Evolutionary conservation across 768 basidiomycete species (phyloP), one percentile per base, ranked within the genome.

Genomic region (Amanita molliuscula): DNA sequence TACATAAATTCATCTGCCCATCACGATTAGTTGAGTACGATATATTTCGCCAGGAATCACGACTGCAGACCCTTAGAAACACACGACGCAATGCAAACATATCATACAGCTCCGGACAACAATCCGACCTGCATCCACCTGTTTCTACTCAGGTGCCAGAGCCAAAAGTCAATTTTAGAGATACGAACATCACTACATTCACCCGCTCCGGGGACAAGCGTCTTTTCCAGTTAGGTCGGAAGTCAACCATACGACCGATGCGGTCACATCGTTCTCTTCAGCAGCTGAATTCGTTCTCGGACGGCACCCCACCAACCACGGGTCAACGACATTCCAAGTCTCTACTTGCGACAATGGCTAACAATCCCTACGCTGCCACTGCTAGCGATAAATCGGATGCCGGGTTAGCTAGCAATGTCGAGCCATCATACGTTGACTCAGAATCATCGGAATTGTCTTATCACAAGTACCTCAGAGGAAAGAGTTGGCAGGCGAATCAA

Each of bases 131-230:
- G 15, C 65, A 66, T 48, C n/a, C n/a, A n/a, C n/a, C n/a, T n/a
- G n/a, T n/a, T n/a, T 59, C 59, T 21, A 40, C 51, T 38, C 59
- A 54, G 16, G 59, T 62, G 28, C 50, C 59, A 4, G 61, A 61
- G 13, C 63, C 68, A 26, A 72, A 61, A 53, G 67, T 77, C 54
- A 72, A 62, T 29, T 79, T 77, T 56, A 64, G 3, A 28, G 25
- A 25, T 21, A 0, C 15, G 48, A 58, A 50, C 49, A 54, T n/a
- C n/a, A n/a, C n/a, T n/a, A n/a, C n/a, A n/a, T n/a, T n/a, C n/a
- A n/a, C n/a, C n/a, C n/a, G n/a, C n/a, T n/a, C n/a, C n/a, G n/a
- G n/a, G n/a, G n/a, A n/a, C n/a, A n/a, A n/a, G n/a, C n/a, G n/a
- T n/a, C n/a, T n/a, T n/a, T n/a, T n/a, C n/a, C n/a, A 8, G 65